Conservation (phyloP, 202 grass and related monocot species). For the Cymbopogon flexuosus region DNA sequence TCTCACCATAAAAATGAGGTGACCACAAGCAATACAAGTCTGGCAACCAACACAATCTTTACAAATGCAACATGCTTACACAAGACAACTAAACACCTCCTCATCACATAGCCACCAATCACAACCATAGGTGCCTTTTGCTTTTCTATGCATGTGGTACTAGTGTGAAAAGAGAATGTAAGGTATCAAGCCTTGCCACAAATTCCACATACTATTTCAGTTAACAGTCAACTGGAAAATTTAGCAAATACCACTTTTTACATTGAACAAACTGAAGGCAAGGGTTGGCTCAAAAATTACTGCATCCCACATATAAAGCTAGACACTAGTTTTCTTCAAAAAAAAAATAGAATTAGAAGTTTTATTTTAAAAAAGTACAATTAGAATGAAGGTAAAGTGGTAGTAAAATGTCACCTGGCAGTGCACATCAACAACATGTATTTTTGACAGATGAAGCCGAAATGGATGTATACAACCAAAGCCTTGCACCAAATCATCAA, state of each 20-base stretch:
- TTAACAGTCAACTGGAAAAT: background rate
- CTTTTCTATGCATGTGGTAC: background rate
- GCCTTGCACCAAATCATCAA: constrained; percentile 35
- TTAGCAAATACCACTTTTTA: background rate
- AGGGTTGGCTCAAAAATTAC: background rate
- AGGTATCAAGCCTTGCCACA: background rate
- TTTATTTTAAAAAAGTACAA: background rate
- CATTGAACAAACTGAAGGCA: background rate
- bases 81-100: background rate
- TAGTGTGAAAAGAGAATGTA: background rate
- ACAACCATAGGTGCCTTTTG: background rate
- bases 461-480: constrained; percentile 43
- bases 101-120: background rate
- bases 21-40: background rate
- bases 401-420: constrained; percentile 37
- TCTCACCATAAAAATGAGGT: background rate
- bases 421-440: constrained; percentile 51
- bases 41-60: background rate
- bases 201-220: background rate
- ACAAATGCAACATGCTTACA: background rate
- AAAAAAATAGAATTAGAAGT: background rate
- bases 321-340: background rate
- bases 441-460: constrained; percentile 48
- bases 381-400: background rate
- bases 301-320: background rate